Conservation (phyloP, 768 basidiomycete genomes). For the Mycena chlorophos region DNA sequence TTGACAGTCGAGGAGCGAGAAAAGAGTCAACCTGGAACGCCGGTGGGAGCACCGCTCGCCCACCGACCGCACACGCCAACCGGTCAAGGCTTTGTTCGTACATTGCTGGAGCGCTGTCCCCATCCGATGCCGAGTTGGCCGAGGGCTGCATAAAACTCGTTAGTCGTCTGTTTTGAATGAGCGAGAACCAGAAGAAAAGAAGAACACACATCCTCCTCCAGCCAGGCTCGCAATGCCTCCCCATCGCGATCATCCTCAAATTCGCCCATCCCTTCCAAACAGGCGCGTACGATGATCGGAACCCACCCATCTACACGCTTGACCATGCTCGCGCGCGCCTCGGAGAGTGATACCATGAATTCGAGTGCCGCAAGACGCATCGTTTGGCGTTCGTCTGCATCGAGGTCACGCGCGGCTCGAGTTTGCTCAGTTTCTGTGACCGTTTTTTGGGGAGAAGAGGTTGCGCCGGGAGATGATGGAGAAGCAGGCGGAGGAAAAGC, state of each 20-base stretch:
- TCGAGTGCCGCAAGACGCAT: constrained; percentile 76
- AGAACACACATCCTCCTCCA: constrained; percentile 69
- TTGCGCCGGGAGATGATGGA: constrained; percentile 54
- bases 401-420: constrained; percentile 39
- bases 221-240: constrained; percentile 54
- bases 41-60: constrained; percentile 70
- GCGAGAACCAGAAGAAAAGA: constrained; percentile 5
- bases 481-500: constrained; percentile 38
- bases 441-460: constrained; percentile 38
- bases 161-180: background rate
- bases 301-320: constrained; percentile 71
- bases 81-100: constrained; percentile 86
- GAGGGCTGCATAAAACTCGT: constrained; percentile 53
- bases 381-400: constrained; percentile 67
- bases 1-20: background rate
- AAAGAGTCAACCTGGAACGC: constrained; percentile 57
- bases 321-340: constrained; percentile 71
- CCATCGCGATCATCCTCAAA: constrained; percentile 56
- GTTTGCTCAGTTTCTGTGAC: constrained; percentile 35
- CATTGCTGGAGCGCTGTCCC: constrained; percentile 66
- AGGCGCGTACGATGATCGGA: constrained; percentile 66
- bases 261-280: constrained; percentile 81
- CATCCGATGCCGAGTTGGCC: constrained; percentile 56
- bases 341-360: constrained; percentile 79
- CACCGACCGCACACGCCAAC: constrained; percentile 77